Percentiles rank a stretch among this genome's conserved stretches.
phyloP scores from a whole-genome alignment of 23 red algal genomes.

The Gracilaria vermiculophylla region DNA sequence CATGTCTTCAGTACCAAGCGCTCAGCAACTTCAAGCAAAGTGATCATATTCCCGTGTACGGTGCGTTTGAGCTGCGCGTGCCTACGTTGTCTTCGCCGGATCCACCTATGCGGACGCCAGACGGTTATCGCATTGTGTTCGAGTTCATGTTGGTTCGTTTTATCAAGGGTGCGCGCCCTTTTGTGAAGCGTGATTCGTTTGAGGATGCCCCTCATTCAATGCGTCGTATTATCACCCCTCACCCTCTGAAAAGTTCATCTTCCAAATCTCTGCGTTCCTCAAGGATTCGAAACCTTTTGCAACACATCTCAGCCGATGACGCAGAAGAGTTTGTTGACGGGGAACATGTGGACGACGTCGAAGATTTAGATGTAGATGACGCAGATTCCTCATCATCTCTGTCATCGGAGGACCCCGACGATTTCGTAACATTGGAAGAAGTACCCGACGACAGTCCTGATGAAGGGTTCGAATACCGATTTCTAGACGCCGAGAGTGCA shows the following conservation, averaged over 20 bases:
- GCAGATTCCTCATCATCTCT: slow-evolving; percentile 21
- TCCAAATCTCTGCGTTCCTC: neutral
- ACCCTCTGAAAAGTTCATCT: neutral
- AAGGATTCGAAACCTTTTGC: neutral
- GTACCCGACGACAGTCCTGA: neutral
- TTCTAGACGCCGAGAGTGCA: neutral
- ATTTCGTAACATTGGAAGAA: neutral
- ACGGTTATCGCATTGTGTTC: slow-evolving; percentile 55
- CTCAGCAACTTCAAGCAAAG: slow-evolving; percentile 38
- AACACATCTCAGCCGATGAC: slow-evolving; percentile 10
- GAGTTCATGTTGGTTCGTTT: slow-evolving; percentile 75
- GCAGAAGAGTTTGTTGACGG: slow-evolving; percentile 26
- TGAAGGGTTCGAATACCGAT: neutral
- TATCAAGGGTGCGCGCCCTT: slow-evolving; percentile 39
- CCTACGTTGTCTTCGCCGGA: slow-evolving; percentile 20
- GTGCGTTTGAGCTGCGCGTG: slow-evolving; percentile 48
- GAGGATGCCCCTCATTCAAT: slow-evolving; percentile 48
- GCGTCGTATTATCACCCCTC: slow-evolving; percentile 18
- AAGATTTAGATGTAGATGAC: slow-evolving; percentile 48
- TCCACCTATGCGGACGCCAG: neutral
- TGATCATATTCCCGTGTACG: slow-evolving; percentile 69
- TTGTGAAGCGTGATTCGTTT: slow-evolving; percentile 17
- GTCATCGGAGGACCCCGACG: slow-evolving; percentile 48
- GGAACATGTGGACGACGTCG: slow-evolving; percentile 7
- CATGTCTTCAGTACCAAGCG: slow-evolving; percentile 34